Base-by-base conservation (phyloP, 1,284 basidiomycete genomes). In the Malassezia obtusa region DNA sequence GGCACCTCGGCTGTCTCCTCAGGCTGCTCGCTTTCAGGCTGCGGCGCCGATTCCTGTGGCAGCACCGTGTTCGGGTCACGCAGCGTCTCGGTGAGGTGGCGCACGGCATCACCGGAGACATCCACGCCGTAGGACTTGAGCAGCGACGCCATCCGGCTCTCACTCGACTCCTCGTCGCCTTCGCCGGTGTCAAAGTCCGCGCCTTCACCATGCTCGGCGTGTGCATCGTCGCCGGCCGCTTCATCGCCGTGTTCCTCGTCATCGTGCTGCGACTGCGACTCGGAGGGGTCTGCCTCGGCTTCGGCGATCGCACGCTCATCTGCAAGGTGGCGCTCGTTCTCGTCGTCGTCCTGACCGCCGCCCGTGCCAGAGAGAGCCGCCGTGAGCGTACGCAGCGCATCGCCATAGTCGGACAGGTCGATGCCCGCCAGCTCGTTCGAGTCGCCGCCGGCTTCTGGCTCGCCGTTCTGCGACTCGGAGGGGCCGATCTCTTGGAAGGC, bases 281-380 rank as follows among this genome's bases (percentile, higher is more conserved):
- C 52, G 3, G 44, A 43, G 4, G 51, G 60, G 31, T 66, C 64
- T 11, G 64, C 64, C 39, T 66, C 64, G 7, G 64, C 64, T 31
- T 57, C 64, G 21, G 62, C 64, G 32, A 66, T 66, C 37, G 64
- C 64, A 7, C 61, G 56, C 50, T 66, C 64, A 36, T 66, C 64
- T 3, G 64, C 62, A 17, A 50, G 39, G 5, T 45, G 53, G 43
- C 39, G 53, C 12, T 48, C 40, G 11, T 49, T 40, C 15, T 56
- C 53, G 25, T 66, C 64, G 30, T 59, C 60, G 37, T 45, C 64
- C 3, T 59, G 57, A 1, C 47, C 58, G 21, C 31, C 56, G 7
- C 47, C 22, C 17, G 21, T n/a, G 12, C 59, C 50, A 14, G 55
- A 55, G n/a, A 66, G 58, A 2, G 64, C 64, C 8, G 60, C 61